Evolutionary conservation across 139 green algal species (phyloP).

Genomic region (Chlorella ohadii): DNA sequence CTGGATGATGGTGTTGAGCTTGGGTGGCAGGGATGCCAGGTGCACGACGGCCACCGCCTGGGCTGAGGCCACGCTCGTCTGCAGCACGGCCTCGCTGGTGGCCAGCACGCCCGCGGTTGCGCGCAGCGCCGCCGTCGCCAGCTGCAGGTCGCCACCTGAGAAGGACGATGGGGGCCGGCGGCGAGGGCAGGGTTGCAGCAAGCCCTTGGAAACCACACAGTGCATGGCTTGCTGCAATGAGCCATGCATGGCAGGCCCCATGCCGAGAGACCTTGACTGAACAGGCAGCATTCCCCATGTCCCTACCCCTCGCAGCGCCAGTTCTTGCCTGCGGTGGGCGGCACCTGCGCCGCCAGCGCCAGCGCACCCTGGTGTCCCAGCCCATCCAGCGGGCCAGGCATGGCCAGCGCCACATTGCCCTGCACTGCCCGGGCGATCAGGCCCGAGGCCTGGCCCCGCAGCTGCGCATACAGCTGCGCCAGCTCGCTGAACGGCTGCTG

Average conservation of each 20-base stretch:
- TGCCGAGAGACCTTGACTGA: no score
- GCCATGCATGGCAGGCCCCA: no score
- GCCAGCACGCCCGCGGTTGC: conserved; percentile 20
- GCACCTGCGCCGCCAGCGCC: conserved; percentile 31
- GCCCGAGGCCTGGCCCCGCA: conserved; percentile 67
- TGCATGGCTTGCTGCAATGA: background rate
- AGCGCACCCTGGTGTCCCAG: conserved; percentile 6
- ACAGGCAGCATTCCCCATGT: background rate
- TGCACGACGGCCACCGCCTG: conserved; percentile 73
- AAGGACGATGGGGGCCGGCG: background rate
- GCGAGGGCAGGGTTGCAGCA: background rate
- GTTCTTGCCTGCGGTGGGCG: background rate
- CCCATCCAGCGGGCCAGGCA: background rate
- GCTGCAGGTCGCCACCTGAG: conserved; percentile 10
- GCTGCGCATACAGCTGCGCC: conserved; percentile 52
- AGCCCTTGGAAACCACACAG: no score
- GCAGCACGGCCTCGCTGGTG: conserved; percentile 62
- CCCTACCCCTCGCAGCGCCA: background rate
- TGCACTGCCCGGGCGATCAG: conserved; percentile 35
- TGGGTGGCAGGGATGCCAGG: conserved; percentile 71
- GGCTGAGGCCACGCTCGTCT: conserved; percentile 50
- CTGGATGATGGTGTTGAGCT: conserved; percentile 94
- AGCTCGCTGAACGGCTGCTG: conserved; percentile 64
- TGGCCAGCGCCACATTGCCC: background rate
- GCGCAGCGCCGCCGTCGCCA: conserved; percentile 7